These are phyloP conservation scores for Cryptomeria japonica DNA, from an alignment of 75 land plant species.

Conservation along the genomic window DNA sequence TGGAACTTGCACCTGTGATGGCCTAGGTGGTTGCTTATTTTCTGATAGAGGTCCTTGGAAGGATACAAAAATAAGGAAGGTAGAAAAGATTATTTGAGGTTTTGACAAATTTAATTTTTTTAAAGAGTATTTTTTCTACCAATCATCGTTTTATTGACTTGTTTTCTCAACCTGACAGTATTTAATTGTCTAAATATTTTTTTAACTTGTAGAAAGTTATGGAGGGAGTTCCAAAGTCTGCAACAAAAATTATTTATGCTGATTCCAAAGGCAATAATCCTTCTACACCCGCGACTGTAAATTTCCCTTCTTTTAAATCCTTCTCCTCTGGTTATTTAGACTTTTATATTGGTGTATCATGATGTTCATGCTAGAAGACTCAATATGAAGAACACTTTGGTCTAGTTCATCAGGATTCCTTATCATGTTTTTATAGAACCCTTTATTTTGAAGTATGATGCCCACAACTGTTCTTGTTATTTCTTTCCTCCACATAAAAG, in stretches of 20 bases:
- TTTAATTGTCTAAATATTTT: background rate
- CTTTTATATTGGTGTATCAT: background rate
- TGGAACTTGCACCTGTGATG: constrained; percentile 72
- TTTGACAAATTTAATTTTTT: background rate
- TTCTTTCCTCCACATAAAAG: background rate
- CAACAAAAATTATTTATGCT: constrained; percentile 1
- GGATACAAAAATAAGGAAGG: constrained; percentile 77
- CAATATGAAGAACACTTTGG: background rate
- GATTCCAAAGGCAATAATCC: constrained; percentile 4
- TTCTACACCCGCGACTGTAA: background rate
- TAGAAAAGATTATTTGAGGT: constrained; percentile 14
- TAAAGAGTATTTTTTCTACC: background rate
- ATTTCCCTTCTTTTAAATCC: constrained; percentile 10
- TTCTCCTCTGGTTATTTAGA: background rate
- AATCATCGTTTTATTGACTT: background rate
- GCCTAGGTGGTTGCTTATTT: constrained; percentile 77
- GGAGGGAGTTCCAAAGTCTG: constrained; percentile 2
- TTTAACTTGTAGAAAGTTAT: constrained; percentile 15
- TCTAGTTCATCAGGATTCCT: background rate
- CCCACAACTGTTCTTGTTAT: background rate
- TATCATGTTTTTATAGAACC: background rate
- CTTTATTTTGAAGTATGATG: background rate
- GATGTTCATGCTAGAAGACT: background rate
- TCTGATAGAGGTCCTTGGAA: constrained; percentile 93
- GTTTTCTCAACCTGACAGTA: background rate